Evolutionary conservation across 2,329 filamentous ascomycete genomes (phyloP), one percentile per base, ranked within the genome.

Genomic region (Aureobasidium sp.): DNA sequence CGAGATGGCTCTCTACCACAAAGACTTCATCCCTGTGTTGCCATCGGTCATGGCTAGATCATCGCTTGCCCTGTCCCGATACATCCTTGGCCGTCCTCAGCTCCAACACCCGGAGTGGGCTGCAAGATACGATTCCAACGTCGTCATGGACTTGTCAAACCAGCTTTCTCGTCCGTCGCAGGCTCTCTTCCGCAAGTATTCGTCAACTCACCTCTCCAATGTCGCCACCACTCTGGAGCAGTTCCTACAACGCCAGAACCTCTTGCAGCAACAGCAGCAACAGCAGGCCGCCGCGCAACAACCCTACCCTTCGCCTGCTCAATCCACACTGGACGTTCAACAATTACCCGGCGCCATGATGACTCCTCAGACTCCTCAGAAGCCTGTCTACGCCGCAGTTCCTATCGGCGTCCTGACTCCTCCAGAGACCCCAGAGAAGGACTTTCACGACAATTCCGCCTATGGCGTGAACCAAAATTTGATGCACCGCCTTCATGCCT

Each of bases 1-100:
- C 66, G 93, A 98, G 74, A 91, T 97, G 63, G 88, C 90, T 40
- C 77, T 97, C 37, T 98, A 96, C 73, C 89, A 97, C 75, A 87
- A 91, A 65, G 93, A 97, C 60, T 98, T 98, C 64, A 90, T 98
- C 58, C 93, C 90, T 14, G 90, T 86, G 53, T 86, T 86, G 65
- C 90, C 93, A 17, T 95, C 91, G 0, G 85, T 90, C 59, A 88
- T 98, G 78, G 90, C 93, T 39, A 81, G 89, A 60, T 86, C 90
- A 38, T 89, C 90, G 10, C 77, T 97, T 53, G 89, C 89, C 50
- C 79, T 98, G 35, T 85, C 91, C 34, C 80, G 90, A 59, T 91
- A 88, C 66, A 89, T 98, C 58, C 79, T 97, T 10, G 84, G 84
- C 64, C 84, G 89, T 55, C 80, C 84, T 35, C 89, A 95, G 68